These are phyloP conservation scores for Hanseniaspora gamundiae DNA, from an alignment of 1,139 yeast genomes.

Conservation along the genomic window DNA sequence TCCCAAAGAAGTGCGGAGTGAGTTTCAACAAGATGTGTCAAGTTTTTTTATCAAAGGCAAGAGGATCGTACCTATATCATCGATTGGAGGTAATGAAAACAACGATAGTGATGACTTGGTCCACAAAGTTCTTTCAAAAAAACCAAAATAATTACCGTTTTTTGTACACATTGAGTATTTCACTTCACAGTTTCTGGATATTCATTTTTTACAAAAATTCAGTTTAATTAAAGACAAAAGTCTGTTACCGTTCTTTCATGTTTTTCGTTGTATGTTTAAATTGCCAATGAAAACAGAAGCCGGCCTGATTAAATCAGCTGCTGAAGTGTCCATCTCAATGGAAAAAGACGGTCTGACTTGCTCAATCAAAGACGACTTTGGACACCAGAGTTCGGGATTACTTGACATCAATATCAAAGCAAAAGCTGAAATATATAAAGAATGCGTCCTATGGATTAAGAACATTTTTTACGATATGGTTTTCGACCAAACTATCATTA, in stretches of 20 bases:
- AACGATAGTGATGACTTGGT: constrained; percentile 16
- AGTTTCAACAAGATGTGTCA: constrained; percentile 65
- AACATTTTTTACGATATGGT: constrained; percentile 51
- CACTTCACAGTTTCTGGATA: constrained; percentile 68
- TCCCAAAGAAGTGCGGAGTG: constrained; percentile 50
- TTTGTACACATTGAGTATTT: constrained; percentile 70
- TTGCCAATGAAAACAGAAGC: constrained; percentile 58
- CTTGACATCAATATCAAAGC: constrained; percentile 52
- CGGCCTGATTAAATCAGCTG: constrained; percentile 51
- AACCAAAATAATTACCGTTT: constrained; percentile 46
- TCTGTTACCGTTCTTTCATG: constrained; percentile 52
- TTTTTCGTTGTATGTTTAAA: constrained; percentile 56
- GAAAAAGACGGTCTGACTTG: too few relatives aligned
- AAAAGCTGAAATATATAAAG: constrained; percentile 46
- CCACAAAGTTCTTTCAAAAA: constrained; percentile 22
- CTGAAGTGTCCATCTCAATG: too few relatives aligned
- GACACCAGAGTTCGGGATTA: too few relatives aligned
- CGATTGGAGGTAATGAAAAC: constrained; percentile 16
- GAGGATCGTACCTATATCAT: constrained; percentile 44
- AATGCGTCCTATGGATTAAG: constrained; percentile 66
- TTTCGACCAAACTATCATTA: constrained; percentile 63
- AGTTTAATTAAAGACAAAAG: constrained; percentile 38
- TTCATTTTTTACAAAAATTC: constrained; percentile 55
- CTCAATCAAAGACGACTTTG: constrained; percentile 40
- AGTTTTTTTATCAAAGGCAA: constrained; percentile 56